Conservation (phyloP, 331 rosid species). For the Quercus tomentella region DNA sequence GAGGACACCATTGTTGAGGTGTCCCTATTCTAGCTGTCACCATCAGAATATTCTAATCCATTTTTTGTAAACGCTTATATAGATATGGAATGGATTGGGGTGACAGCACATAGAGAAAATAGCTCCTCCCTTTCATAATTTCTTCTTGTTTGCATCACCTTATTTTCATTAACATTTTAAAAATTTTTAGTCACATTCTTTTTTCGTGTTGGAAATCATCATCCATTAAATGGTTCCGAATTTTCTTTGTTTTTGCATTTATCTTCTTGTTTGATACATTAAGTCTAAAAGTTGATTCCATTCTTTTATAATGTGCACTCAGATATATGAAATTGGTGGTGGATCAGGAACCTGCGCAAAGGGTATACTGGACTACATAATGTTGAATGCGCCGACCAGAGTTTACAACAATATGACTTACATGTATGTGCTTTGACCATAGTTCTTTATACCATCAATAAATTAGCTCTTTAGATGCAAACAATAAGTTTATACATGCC, state of each 20-base stretch:
- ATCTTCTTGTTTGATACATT: conserved; percentile 13
- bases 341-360: conserved; percentile 99
- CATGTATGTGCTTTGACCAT: conserved; percentile 55
- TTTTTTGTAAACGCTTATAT: no score
- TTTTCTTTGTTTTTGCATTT: neutral
- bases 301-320: conserved; percentile 43
- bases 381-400: conserved; percentile 90
- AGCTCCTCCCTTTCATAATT: no score
- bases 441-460: conserved; percentile 18
- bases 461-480: neutral
- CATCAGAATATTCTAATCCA: no score
- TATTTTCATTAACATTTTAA: no score
- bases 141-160: no score
- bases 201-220: neutral
- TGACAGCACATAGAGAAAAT: no score
- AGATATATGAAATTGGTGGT: conserved; percentile 99
- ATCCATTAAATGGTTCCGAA: neutral
- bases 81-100: no score
- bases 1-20: no score
- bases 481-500: neutral
- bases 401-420: conserved; percentile 88
- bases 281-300: conserved; percentile 20
- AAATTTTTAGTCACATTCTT: no score
- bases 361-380: conserved; percentile 95
- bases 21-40: no score